phyloP scores from a whole-genome alignment of 768 basidiomycete species.

The Mycena vulgaris region DNA sequence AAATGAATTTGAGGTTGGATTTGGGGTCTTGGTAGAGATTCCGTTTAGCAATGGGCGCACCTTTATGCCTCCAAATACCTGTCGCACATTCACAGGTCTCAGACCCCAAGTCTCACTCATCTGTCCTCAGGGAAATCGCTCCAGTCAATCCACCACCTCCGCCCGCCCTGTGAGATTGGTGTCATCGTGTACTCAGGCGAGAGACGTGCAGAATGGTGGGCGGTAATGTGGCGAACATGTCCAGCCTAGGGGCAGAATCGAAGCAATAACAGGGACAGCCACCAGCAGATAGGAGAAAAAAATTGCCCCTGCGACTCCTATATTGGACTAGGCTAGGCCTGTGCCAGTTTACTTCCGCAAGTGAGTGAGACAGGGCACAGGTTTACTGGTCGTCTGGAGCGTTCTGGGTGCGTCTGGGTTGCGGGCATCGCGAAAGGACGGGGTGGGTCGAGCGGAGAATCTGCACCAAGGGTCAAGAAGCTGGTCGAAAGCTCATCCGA shows the following conservation, averaged over 20 bases:
- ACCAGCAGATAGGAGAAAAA: constrained; percentile 11
- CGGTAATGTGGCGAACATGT: not conserved
- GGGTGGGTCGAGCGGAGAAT: too few species aligned
- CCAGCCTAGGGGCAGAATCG: not conserved
- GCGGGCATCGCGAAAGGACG: too few species aligned
- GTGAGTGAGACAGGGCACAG: not conserved
- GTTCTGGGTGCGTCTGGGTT: too few species aligned
- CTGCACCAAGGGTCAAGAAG: too few species aligned
- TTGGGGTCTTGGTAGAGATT: not conserved
- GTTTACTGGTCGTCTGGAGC: too few species aligned
- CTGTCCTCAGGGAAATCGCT: not conserved
- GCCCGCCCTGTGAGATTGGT: too few species aligned
- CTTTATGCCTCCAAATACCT: constrained; percentile 23
- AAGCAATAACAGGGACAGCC: not conserved
- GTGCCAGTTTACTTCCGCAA: constrained; percentile 6
- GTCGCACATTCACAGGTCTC: constrained; percentile 18
- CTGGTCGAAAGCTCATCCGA: too few species aligned
- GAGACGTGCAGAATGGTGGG: constrained; percentile 1
- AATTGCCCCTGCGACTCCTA: constrained; percentile 21
- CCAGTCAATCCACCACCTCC: too few species aligned
- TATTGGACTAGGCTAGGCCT: not conserved
- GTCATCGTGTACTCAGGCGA: not conserved
- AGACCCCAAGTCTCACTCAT: constrained; percentile 3
- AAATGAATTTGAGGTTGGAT: too few species aligned
- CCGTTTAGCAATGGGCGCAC: not conserved